A percentile compares a stretch with the other conserved stretches of the same genome.
phyloP scores from a whole-genome alignment of 2,329 filamentous ascomycete species.

The Karstenula rhodostoma region DNA sequence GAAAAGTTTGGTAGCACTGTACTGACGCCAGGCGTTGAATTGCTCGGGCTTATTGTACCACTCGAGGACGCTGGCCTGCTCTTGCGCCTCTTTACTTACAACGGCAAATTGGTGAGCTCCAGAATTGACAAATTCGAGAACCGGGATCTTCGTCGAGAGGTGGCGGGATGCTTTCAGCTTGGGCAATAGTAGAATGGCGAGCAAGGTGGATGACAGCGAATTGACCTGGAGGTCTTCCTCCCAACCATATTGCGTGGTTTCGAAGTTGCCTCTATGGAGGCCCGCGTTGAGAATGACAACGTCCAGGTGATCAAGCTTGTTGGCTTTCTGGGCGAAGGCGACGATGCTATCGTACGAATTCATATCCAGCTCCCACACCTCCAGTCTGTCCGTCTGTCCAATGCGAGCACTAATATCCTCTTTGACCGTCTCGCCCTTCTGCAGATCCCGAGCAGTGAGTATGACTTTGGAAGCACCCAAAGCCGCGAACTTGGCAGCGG shows the following conservation, averaged over 20 bases:
- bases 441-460: conserved; percentile 45
- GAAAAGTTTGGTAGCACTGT: conserved; percentile 46
- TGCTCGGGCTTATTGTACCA: conserved; percentile 40
- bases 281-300: conserved; percentile 54
- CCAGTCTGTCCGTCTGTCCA: conserved; percentile 36
- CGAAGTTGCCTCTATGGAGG: conserved; percentile 32
- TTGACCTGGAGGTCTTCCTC: conserved; percentile 65
- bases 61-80: conserved; percentile 36
- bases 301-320: conserved; percentile 44
- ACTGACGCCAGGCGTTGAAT: conserved; percentile 37
- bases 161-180: conserved; percentile 42
- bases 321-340: conserved; percentile 41
- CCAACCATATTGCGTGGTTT: conserved; percentile 44
- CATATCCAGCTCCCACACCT: conserved; percentile 50
- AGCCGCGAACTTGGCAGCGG: conserved; percentile 47
- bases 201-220: conserved; percentile 62
- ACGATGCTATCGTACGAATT: conserved; percentile 44
- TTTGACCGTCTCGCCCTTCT: conserved; percentile 49
- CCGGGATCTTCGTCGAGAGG: conserved; percentile 30
- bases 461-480: conserved; percentile 49
- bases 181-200: conserved; percentile 61
- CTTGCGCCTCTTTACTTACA: conserved; percentile 29
- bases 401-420: conserved; percentile 36
- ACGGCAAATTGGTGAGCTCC: conserved; percentile 39
- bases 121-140: conserved; percentile 46